Base-by-base conservation (phyloP, 495 filamentous ascomycete species). In the Massariosphaeria phaeospora region DNA sequence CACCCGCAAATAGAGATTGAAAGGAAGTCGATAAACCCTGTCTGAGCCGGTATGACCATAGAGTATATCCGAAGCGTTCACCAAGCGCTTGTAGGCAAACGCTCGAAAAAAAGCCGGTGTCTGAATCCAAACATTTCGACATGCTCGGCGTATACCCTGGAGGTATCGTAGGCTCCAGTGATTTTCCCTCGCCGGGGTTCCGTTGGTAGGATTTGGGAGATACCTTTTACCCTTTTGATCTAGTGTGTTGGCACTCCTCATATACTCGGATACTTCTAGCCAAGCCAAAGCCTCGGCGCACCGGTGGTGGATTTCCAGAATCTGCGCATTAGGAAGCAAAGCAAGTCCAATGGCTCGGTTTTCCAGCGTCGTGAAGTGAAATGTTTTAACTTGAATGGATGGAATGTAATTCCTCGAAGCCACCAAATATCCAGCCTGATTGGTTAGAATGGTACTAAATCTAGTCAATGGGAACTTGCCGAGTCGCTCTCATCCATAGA, bases 211-310 rank as follows among this genome's bases (percentile, higher is more conserved):
- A 23, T 26, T 7, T 43, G 39, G 30, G 7, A 8, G 30, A n/a
- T 33, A n/a, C n/a, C n/a, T 43, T 43, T 21, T 43, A 43, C 6
- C 7, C n/a, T 23, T 29, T 36, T 3, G 21, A 17, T 12, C 3
- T 7, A 21, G 9, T 34, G 3, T 26, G 46, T 21, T 2, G 46
- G 30, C 10, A 8, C 23, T 29, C 35, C 30, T 51, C 48, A 51
- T 51, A 27, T 51, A 27, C 21, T 51, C 48, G 7, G 25, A 51
- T 27, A 51, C 50, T 54, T 54, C 50, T 25, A 54, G 27, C 38
- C 40, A 46, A 9, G 50, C 50, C 31, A 54, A 46, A 54, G 50
- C 50, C n/a, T 54, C 24, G 33, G 50, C 50, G 25, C 30, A 46
- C 23, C 40, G 50, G 17, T 34, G 38, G 35, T 54, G 41, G 2